Evolutionary conservation across 805 yeast species (phyloP).

Genomic region (Metschnikowia baotianmanensis): DNA sequence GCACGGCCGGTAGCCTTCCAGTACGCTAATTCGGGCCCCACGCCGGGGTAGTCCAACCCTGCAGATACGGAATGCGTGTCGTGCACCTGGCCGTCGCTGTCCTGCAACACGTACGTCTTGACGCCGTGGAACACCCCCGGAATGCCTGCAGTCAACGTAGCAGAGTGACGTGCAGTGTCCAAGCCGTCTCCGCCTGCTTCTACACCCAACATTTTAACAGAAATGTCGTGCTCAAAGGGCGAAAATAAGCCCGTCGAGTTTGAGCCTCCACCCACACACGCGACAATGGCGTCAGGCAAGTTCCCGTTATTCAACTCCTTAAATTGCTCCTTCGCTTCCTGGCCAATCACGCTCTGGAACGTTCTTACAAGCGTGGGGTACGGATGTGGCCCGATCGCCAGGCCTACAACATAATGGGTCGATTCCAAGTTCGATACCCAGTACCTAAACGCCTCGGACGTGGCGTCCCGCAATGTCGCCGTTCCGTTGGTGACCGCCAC

Average conservation of each 20-base stretch:
- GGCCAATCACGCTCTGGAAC: slow-evolving; percentile 95
- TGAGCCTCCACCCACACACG: slow-evolving; percentile 99
- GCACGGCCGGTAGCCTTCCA: slow-evolving; percentile 97
- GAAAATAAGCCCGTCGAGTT: slow-evolving; percentile 95
- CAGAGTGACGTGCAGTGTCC: slow-evolving; percentile 86
- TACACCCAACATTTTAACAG: slow-evolving; percentile 84
- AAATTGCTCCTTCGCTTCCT: slow-evolving; percentile 91
- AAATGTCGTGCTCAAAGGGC: slow-evolving; percentile 80
- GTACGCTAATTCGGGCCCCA: slow-evolving; percentile 94
- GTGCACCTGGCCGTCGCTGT: slow-evolving; percentile 89
- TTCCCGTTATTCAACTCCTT: slow-evolving; percentile 72
- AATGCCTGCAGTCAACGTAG: slow-evolving; percentile 90
- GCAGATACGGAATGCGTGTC: slow-evolving; percentile 99
- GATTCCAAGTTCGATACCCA: slow-evolving; percentile 88
- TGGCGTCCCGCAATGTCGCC: slow-evolving; percentile 93
- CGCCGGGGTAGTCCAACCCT: slow-evolving; percentile 98
- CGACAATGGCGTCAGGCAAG: slow-evolving; percentile 91
- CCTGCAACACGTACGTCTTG: slow-evolving; percentile 88
- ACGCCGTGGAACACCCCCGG: slow-evolving; percentile 99
- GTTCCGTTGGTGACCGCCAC: slow-evolving; percentile 94
- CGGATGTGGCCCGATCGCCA: slow-evolving; percentile 99
- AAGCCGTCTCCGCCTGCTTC: slow-evolving; percentile 99
- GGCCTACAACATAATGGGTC: slow-evolving; percentile 95
- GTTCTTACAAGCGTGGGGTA: slow-evolving; percentile 97
- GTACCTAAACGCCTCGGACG: slow-evolving; percentile 91